Conservation (phyloP, 2,329 filamentous ascomycete genomes). For the Orbilia brochopaga region DNA sequence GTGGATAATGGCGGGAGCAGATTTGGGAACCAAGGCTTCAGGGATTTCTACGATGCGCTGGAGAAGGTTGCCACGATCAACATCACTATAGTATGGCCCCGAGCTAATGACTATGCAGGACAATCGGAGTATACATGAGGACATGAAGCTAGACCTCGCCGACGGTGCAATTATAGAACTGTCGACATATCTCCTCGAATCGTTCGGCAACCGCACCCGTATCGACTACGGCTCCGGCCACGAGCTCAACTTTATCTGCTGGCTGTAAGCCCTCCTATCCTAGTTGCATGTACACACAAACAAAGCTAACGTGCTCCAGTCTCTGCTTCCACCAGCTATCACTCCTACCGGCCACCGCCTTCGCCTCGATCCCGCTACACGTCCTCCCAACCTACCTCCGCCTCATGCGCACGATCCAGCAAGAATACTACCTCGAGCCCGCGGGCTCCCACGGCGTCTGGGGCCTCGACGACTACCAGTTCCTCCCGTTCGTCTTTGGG, state of each 20-base stretch:
- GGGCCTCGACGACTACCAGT: slow-evolving; percentile 97
- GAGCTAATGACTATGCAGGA: slow-evolving; percentile 48
- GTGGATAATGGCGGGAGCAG: slow-evolving; percentile 85
- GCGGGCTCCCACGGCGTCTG: slow-evolving; percentile 97
- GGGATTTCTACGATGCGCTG: slow-evolving; percentile 75
- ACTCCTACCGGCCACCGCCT: slow-evolving; percentile 69
- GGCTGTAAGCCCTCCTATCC: slow-evolving; percentile 65
- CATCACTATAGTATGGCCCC: slow-evolving; percentile 55
- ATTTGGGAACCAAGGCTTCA: slow-evolving; percentile 93
- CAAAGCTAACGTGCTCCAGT: slow-evolving; percentile 27
- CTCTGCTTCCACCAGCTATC: slow-evolving; percentile 86
- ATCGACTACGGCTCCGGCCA: slow-evolving; percentile 98
- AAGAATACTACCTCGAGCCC: slow-evolving; percentile 93
- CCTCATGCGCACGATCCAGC: slow-evolving; percentile 86
- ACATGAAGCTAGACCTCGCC: slow-evolving; percentile 54
- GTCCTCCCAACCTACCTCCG: slow-evolving; percentile 82
- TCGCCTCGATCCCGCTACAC: slow-evolving; percentile 74
- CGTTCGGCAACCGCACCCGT: slow-evolving; percentile 81
- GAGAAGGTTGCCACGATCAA: slow-evolving; percentile 59
- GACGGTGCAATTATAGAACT: slow-evolving; percentile 70
- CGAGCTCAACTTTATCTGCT: slow-evolving; percentile 95
- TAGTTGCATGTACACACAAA: background rate
- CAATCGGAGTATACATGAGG: slow-evolving; percentile 24
- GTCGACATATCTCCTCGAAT: slow-evolving; percentile 78
- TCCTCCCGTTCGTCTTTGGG: slow-evolving; percentile 92